Conservation (phyloP, 2,329 filamentous ascomycete species). For the Neoarthrinium moseri region DNA sequence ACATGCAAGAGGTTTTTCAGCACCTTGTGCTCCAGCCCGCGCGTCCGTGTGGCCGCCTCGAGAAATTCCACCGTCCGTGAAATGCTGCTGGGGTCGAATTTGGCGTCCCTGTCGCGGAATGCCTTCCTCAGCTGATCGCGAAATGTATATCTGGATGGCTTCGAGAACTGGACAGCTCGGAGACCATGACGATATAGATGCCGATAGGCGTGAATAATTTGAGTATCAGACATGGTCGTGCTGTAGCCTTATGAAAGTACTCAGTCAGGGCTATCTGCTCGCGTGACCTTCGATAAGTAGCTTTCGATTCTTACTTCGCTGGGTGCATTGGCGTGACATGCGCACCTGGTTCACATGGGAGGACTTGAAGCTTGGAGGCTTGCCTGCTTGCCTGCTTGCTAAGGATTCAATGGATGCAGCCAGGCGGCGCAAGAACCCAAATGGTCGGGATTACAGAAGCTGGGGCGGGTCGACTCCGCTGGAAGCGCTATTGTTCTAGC, state of each 20-base stretch:
- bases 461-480: not conserved
- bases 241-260: not conserved
- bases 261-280: not conserved
- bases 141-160: constrained; percentile 63
- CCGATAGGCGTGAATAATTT: constrained; percentile 66
- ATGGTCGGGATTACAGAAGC: not conserved
- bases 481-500: not conserved
- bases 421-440: not conserved
- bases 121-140: constrained; percentile 58
- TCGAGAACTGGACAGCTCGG: constrained; percentile 70
- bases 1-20: constrained; percentile 66
- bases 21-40: constrained; percentile 70
- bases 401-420: not conserved
- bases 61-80: constrained; percentile 71
- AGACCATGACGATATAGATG: constrained; percentile 65
- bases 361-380: too few species aligned
- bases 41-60: constrained; percentile 58
- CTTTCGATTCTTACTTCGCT: too few species aligned
- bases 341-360: too few species aligned
- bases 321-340: too few species aligned
- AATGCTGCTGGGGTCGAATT: constrained; percentile 51
- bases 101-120: constrained; percentile 50
- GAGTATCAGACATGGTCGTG: constrained; percentile 30
- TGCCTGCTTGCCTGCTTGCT: not conserved
- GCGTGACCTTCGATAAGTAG: too few species aligned